Conservation (phyloP, 2,329 filamentous ascomycete genomes). For the Lachnellula cervina region DNA sequence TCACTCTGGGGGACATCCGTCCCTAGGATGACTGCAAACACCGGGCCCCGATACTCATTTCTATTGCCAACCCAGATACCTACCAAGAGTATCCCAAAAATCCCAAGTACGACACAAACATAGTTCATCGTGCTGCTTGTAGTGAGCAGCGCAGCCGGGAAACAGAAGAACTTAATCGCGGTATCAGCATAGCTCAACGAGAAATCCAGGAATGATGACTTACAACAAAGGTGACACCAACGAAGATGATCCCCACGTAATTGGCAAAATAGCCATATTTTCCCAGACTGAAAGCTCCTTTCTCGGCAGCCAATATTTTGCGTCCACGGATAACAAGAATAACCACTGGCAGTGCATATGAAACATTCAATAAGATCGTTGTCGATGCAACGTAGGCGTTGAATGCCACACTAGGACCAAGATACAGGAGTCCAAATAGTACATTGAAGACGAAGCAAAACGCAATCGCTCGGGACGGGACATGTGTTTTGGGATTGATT, state of each 20-base stretch:
- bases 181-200: neutral
- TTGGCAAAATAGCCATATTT: neutral
- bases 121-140: no score
- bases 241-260: neutral
- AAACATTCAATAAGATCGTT: slow-evolving; percentile 42
- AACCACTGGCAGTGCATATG: slow-evolving; percentile 38
- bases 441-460: slow-evolving; percentile 38
- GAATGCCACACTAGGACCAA: slow-evolving; percentile 41
- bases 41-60: no score
- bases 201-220: neutral
- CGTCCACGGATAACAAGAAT: neutral
- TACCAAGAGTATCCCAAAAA: no score
- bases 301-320: neutral
- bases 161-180: neutral
- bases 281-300: neutral
- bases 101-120: no score
- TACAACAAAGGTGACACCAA: neutral
- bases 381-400: slow-evolving; percentile 40
- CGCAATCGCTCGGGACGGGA: slow-evolving; percentile 31
- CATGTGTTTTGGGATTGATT: neutral
- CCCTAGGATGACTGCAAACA: no score
- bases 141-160: neutral
- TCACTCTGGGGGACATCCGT: no score
- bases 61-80: no score
- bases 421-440: slow-evolving; percentile 41